Base-by-base conservation (phyloP, 441 rosid species). In the Gossypium lobatum region DNA sequence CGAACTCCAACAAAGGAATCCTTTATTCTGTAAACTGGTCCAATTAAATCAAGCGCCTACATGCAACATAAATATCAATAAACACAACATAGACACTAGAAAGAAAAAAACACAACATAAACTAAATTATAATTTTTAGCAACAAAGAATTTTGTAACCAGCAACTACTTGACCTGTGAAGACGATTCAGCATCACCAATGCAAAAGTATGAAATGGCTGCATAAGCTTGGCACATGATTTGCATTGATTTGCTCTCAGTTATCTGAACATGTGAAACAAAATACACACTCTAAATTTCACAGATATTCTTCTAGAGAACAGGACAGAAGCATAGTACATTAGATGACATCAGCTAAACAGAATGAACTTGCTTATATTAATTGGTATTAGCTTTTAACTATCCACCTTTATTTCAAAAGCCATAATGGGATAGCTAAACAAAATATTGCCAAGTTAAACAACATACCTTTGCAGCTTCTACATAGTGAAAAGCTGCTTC, bases 401-500 rank as follows among this genome's bases (percentile, higher is more conserved):
- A 57, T 8, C 16, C 58, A 58, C 59, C 39, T 65, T 16, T 25
- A 34, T 53, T 66, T 34, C 50, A 39, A 65, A 23, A 74, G 64
- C 11, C 34, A 70, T 11, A 61, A 25, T 16, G 48, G 48, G 48
- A 42, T 42, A 42, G 14, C 48, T 42, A 42, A 42, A 42, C 14
- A 25, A 28, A 50, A 11, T 53, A 76, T 37, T 45, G 26, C 37
- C 5, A 55, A 63, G 68, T 59, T 58, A 55, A 75, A 69, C 1
- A 73, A 20, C 60, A 71, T 75, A 92, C 98, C 90, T 93, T 93
- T 72, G 95, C 89, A 31, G 93, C 99, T 85, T 89, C 97, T 17
- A 90, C 78, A 80, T 80, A 93, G 83, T 95, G 99, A 86, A 90
- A 95, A 79, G 92, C 90, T 65, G 99, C 98, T 85, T 93, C 99